Evolutionary conservation across 148 eudicot species (phyloP).

Genomic region (Heliosperma pusillum): DNA sequence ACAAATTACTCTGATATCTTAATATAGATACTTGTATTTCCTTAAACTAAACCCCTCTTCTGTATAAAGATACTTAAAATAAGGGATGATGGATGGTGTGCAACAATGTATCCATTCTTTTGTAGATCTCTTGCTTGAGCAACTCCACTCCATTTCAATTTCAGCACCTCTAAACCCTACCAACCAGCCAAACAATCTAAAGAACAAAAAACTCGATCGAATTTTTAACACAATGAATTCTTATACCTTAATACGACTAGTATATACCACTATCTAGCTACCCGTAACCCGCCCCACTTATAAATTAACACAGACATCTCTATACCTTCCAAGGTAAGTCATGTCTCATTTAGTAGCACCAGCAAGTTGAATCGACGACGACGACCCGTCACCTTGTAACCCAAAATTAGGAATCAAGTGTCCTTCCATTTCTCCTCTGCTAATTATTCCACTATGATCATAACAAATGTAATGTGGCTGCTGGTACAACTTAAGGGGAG

Average conservation of each 20-base stretch:
- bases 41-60: too few species aligned
- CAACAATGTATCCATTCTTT: too few species aligned
- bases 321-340: background rate
- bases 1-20: too few species aligned
- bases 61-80: too few species aligned
- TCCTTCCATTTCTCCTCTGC: constrained; percentile 34
- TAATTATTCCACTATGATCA: constrained; percentile 26
- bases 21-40: too few species aligned
- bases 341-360: constrained; percentile 32
- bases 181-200: too few species aligned
- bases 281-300: background rate
- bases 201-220: background rate
- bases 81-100: too few species aligned
- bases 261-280: background rate
- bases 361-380: constrained; percentile 30
- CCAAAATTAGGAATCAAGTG: background rate
- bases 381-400: background rate
- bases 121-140: too few species aligned
- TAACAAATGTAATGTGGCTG: constrained; percentile 38
- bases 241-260: too few species aligned
- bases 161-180: too few species aligned
- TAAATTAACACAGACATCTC: background rate
- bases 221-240: background rate
- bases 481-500: constrained; percentile 40
- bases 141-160: too few species aligned